These are phyloP conservation scores for Amborella trichopoda DNA, from an alignment of 164 flowering plant genomes.

Conservation along the genomic window DNA sequence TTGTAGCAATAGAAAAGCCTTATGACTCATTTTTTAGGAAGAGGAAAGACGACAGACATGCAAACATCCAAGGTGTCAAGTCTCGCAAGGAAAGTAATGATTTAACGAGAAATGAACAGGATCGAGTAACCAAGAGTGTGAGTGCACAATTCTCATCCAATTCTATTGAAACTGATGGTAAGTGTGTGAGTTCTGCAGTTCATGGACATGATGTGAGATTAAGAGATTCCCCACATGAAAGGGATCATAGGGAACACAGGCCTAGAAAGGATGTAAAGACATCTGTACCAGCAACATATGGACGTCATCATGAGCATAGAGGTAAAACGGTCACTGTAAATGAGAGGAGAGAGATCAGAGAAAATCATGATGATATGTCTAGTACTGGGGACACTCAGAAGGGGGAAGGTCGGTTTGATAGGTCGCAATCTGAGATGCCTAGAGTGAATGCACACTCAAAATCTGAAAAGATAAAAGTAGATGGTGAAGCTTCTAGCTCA, in stretches of 20 bases:
- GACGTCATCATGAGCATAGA: conserved; percentile 4
- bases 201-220: no score
- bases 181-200: conserved; percentile 1
- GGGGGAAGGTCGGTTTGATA: conserved; percentile 8
- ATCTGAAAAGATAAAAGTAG: conserved; percentile 5
- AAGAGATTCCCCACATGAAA: no score
- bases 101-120: no score
- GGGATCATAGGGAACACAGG: conserved; percentile 13
- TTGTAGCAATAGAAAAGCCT: conserved; percentile 42
- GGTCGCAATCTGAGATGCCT: conserved; percentile 7
- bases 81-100: no score
- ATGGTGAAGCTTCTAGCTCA: conserved; percentile 5
- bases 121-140: no score
- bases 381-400: not conserved
- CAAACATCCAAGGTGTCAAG: no score
- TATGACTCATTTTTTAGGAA: conserved; percentile 34
- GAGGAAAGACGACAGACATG: no score
- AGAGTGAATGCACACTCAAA: conserved; percentile 4
- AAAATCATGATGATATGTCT: not conserved
- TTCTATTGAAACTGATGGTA: conserved; percentile 4
- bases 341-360: not conserved
- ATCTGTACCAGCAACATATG: conserved; percentile 1
- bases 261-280: conserved; percentile 8
- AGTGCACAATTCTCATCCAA: not conserved
- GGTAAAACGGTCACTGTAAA: conserved; percentile 4